These are phyloP conservation scores for Brassica nigra DNA, from an alignment of 345 rosid species.

Conservation along the genomic window DNA sequence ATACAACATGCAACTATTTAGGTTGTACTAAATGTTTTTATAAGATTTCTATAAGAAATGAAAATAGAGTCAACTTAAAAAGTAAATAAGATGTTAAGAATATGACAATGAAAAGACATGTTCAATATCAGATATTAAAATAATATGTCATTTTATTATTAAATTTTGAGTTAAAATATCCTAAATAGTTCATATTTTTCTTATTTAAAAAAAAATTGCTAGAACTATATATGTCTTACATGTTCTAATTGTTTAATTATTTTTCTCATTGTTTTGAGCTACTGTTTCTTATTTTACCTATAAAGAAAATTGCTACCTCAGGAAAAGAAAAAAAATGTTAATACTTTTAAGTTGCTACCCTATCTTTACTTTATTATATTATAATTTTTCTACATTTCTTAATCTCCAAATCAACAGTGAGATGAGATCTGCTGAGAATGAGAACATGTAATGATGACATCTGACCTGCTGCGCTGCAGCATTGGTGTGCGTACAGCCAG, in stretches of 20 bases:
- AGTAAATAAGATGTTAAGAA: neutral
- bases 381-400: neutral
- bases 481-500: constrained; percentile 29
- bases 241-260: neutral
- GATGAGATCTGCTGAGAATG: constrained; percentile 17
- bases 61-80: neutral
- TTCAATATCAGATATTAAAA: neutral
- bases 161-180: neutral
- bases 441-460: constrained; percentile 12
- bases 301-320: neutral
- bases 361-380: neutral
- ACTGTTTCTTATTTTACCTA: neutral
- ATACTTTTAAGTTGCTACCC: neutral
- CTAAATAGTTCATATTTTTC: neutral
- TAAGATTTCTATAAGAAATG: neutral
- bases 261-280: neutral
- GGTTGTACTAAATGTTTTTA: neutral
- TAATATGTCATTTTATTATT: neutral
- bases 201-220: too few species aligned
- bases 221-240: neutral
- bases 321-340: neutral
- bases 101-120: too few species aligned
- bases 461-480: constrained; percentile 16
- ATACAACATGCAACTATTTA: neutral
- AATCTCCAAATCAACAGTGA: neutral